A percentile compares a stretch with the other conserved stretches of the same genome.
These are phyloP conservation scores for Azolla pinnata DNA, from an alignment of 75 land plant genomes.

Conservation along the genomic window DNA sequence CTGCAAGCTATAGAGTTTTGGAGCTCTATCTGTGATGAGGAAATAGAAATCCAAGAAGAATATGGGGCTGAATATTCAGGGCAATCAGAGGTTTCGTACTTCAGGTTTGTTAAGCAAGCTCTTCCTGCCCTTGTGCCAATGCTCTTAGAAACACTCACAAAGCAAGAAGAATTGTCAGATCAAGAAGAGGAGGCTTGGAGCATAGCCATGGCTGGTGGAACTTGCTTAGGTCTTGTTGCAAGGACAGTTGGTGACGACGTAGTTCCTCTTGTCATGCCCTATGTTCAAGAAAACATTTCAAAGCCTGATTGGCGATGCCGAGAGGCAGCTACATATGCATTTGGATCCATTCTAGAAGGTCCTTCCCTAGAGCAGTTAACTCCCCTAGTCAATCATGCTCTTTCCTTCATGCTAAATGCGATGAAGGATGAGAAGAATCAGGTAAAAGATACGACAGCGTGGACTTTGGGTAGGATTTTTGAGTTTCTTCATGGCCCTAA, in stretches of 20 bases:
- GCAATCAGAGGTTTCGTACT: slow-evolving; percentile 75
- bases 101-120: slow-evolving; percentile 83
- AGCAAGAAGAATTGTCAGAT: slow-evolving; percentile 93
- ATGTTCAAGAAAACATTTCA: slow-evolving; percentile 67
- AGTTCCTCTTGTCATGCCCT: slow-evolving; percentile 88
- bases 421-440: slow-evolving; percentile 60
- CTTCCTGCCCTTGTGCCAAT: slow-evolving; percentile 84
- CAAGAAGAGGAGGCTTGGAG: slow-evolving; percentile 95
- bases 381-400: slow-evolving; percentile 48
- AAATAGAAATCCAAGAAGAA: slow-evolving; percentile 84
- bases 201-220: slow-evolving; percentile 91
- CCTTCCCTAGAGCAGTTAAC: slow-evolving; percentile 46
- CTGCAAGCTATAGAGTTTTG: slow-evolving; percentile 92
- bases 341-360: slow-evolving; percentile 81
- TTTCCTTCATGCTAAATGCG: slow-evolving; percentile 57
- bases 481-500: slow-evolving; percentile 74
- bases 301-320: slow-evolving; percentile 82
- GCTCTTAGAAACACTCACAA: slow-evolving; percentile 75
- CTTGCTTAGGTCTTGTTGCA: slow-evolving; percentile 88
- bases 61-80: slow-evolving; percentile 65
- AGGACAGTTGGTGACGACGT: slow-evolving; percentile 92
- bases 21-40: slow-evolving; percentile 94
- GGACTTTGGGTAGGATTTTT: slow-evolving; percentile 79
- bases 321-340: slow-evolving; percentile 93
- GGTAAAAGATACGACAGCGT: slow-evolving; percentile 80